Percentiles rank a stretch among this genome's conserved stretches.
Evolutionary conservation across 345 rosid species (phyloP).

Genomic region (Anastatica hierochuntica): DNA sequence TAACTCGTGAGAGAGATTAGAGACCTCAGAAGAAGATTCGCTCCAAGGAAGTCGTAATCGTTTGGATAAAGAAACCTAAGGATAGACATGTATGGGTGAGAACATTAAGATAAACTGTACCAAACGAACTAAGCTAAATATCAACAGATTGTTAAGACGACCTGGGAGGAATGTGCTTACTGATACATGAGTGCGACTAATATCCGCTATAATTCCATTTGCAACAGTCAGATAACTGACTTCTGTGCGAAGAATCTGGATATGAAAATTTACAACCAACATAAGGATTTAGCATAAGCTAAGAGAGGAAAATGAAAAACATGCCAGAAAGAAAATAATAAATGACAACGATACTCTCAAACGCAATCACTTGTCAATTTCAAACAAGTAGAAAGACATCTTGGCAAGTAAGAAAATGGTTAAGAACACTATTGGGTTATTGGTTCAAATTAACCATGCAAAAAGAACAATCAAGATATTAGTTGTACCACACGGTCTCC

Average conservation of each 20-base stretch:
- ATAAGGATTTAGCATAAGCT: constrained; percentile 1
- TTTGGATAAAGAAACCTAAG: constrained; percentile 76
- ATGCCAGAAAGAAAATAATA: constrained; percentile 1
- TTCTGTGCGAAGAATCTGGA: constrained; percentile 68
- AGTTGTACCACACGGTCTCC: constrained; percentile 85
- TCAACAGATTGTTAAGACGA: neutral
- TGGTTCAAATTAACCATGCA: constrained; percentile 6
- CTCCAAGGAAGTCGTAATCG: constrained; percentile 68
- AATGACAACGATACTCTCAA: neutral
- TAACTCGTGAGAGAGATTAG: constrained; percentile 43
- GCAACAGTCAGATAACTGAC: constrained; percentile 47
- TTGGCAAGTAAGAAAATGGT: neutral
- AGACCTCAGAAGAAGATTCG: constrained; percentile 33
- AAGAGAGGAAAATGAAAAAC: neutral
- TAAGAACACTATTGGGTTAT: constrained; percentile 4
- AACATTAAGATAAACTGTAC: constrained; percentile 3
- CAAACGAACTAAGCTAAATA: constrained; percentile 1
- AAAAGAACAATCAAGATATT: constrained; percentile 6
- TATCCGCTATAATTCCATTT: constrained; percentile 66
- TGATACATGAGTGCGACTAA: constrained; percentile 56
- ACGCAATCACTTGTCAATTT: no score
- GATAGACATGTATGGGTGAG: constrained; percentile 15
- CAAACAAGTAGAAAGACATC: neutral
- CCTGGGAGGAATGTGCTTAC: constrained; percentile 40
- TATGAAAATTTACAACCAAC: neutral